phyloP scores from a whole-genome alignment of 257 asterid genomes.

The Scutellaria minor region DNA sequence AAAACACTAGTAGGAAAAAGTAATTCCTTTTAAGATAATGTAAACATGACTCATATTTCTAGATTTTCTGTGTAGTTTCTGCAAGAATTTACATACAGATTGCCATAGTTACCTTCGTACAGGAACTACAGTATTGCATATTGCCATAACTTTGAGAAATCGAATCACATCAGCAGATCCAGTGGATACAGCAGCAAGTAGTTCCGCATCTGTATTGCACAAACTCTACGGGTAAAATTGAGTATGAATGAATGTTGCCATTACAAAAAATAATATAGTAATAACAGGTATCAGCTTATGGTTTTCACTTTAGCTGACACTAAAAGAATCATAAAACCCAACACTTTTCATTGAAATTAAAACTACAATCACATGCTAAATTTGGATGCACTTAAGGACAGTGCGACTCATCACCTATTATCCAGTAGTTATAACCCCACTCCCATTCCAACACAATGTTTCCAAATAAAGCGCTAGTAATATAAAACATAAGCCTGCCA shows the following conservation, averaged over 20 bases:
- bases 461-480: conserved; percentile 1
- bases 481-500: conserved; percentile 12
- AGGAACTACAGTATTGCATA: conserved; percentile 96
- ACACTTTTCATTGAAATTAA: conserved; percentile 5
- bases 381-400: conserved; percentile 5
- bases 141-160: conserved; percentile 87
- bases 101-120: conserved; percentile 65
- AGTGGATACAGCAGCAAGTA: conserved; percentile 70
- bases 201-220: conserved; percentile 62
- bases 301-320: conserved; percentile 24
- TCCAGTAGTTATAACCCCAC: background rate
- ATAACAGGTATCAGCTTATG: conserved; percentile 10
- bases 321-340: conserved; percentile 17
- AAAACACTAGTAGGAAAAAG: conserved; percentile 31
- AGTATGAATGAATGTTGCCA: conserved; percentile 16
- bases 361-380: conserved; percentile 15
- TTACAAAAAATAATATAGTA: background rate
- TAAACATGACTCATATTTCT: conserved; percentile 13
- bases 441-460: conserved; percentile 17
- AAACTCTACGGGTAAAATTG: conserved; percentile 22
- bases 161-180: conserved; percentile 73
- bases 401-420: conserved; percentile 16
- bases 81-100: conserved; percentile 33
- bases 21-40: background rate
- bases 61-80: conserved; percentile 28